These are phyloP conservation scores for Spiromastix sp. DNA, from an alignment of 2,329 filamentous ascomycete genomes.

Conservation along the genomic window DNA sequence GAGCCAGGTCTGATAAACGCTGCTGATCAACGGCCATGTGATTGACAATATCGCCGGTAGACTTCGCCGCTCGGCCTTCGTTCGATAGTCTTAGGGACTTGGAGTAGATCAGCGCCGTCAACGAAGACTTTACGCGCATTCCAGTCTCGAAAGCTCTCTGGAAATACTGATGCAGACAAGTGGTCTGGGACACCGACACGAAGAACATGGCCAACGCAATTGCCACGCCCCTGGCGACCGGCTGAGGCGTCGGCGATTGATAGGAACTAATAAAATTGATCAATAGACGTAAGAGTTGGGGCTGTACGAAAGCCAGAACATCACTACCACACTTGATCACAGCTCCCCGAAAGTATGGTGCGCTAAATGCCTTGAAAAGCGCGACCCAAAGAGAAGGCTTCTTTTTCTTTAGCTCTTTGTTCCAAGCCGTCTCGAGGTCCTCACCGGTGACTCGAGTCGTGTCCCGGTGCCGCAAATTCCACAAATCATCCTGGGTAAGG, in stretches of 20 bases:
- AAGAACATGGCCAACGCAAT: conserved; percentile 90
- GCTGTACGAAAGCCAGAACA: conserved; percentile 74
- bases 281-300: conserved; percentile 74
- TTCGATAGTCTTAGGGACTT: conserved; percentile 88
- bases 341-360: conserved; percentile 69
- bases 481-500: conserved; percentile 88
- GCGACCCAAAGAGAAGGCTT: conserved; percentile 82
- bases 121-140: conserved; percentile 88
- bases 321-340: conserved; percentile 88
- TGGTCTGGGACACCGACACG: conserved; percentile 76
- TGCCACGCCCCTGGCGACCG: conserved; percentile 70
- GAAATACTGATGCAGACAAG: conserved; percentile 93
- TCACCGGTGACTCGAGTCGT: conserved; percentile 64
- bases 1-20: conserved; percentile 83
- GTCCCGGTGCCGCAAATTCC: conserved; percentile 76
- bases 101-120: conserved; percentile 84
- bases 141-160: conserved; percentile 89
- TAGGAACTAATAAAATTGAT: conserved; percentile 82
- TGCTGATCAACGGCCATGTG: conserved; percentile 99
- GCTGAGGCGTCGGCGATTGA: conserved; percentile 52
- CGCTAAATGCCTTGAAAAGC: conserved; percentile 72
- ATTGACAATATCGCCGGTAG: conserved; percentile 96
- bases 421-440: conserved; percentile 66
- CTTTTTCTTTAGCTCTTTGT: conserved; percentile 58
- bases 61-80: conserved; percentile 78